These are phyloP conservation scores for Trichoderma sp. DNA, from an alignment of 2,329 filamentous ascomycete genomes.

Conservation along the genomic window DNA sequence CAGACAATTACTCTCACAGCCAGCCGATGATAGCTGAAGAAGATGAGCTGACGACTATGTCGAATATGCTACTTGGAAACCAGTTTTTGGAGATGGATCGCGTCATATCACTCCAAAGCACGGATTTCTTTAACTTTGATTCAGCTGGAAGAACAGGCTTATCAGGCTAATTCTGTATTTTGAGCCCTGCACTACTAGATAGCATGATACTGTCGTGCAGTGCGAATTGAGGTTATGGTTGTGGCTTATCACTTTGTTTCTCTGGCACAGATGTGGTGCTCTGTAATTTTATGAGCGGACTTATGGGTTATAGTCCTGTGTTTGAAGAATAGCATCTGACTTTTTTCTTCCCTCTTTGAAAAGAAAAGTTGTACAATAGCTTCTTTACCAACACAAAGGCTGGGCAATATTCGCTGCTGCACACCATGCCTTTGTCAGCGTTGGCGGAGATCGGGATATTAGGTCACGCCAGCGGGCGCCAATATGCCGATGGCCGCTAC, in stretches of 20 bases:
- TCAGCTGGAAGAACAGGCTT: slow-evolving; percentile 3
- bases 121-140: slow-evolving; percentile 16
- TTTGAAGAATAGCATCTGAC: not conserved
- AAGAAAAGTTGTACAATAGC: not conserved
- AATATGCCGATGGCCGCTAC: slow-evolving; percentile 3
- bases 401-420: not conserved
- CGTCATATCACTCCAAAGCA: slow-evolving; percentile 14
- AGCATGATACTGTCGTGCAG: not conserved
- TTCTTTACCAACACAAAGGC: not conserved
- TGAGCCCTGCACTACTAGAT: not conserved
- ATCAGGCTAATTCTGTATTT: not conserved
- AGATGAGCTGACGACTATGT: slow-evolving; percentile 22
- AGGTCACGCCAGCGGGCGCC: not conserved
- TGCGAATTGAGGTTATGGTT: not conserved
- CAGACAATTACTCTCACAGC: not conserved
- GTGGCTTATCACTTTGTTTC: not conserved
- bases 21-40: not conserved
- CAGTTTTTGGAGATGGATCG: slow-evolving; percentile 25
- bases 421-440: not conserved
- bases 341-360: not conserved
- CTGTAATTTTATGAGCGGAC: not conserved
- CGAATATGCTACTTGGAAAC: slow-evolving; percentile 17
- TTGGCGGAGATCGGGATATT: not conserved
- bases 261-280: not conserved
- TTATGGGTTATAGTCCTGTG: not conserved